Base-by-base conservation (phyloP, 306 rosid genomes). In the Lithocarpus polystachyus region DNA sequence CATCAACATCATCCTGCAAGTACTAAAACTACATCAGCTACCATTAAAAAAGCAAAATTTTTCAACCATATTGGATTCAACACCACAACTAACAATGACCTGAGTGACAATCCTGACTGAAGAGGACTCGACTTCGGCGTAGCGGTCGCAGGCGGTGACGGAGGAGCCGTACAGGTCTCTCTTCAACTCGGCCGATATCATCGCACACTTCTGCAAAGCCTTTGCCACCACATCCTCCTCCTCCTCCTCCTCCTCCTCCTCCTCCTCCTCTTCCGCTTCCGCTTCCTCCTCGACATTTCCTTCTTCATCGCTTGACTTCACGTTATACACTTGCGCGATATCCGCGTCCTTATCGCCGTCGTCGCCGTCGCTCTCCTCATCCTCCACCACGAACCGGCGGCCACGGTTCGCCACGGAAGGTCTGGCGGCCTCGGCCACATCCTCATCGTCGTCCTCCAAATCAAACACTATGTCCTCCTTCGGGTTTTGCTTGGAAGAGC, bases 151-250 rank as follows among this genome's bases (percentile, higher is more conserved):
- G 14, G 88, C 85, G 13, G 89, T 5, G 96, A 84, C 24, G 17
- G 17, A 12, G 1, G 98, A 90, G 7, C 98, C 96, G 51, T 82
- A 90, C 5, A 91, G 91, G 75, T 91, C 97, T 13, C 82, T 84
- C 56, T 84, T 92, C 97, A 95, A 81, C 84, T 95, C 99, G 1
- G 91, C 87, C 13, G 98, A 90, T 79, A 95, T 91, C 74, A 81
- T 93, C 0, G 92, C 89, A 71, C 98, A 92, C 82, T 95, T 95
- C 35, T 88, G 95, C 86, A 95, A 80, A 85, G 99, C 98, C 89
- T 80, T 91, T 81, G 90, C 93, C 11, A 95, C 98, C 52, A 95
- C 90, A 52, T 91, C 98, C 9, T 68, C 85, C 2, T 81, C 84
- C 40, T 15, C 78, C 5, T 59, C 81, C 1, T 45, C 89, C 17